Percentiles rank a stretch among this genome's conserved stretches.
phyloP scores from a whole-genome alignment of 805 yeast species.

The Wickerhamomyces xylosicus region DNA sequence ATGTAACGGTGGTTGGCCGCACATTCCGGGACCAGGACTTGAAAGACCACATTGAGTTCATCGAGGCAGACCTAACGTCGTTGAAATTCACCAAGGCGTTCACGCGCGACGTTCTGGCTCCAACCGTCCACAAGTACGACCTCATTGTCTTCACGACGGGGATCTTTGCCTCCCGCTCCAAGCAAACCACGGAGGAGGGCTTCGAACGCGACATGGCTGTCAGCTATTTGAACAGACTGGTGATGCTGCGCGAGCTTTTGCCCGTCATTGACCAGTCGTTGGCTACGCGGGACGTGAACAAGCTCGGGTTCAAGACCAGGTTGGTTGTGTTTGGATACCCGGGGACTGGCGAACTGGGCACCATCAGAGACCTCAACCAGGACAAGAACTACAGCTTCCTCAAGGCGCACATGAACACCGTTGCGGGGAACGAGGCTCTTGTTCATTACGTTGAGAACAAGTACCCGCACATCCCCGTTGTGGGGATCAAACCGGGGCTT shows the following conservation, averaged over 20 bases:
- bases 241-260: slow-evolving; percentile 20
- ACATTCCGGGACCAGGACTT: slow-evolving; percentile 22
- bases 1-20: slow-evolving; percentile 26
- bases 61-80: slow-evolving; percentile 26
- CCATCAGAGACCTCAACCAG: slow-evolving; percentile 24
- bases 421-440: slow-evolving; percentile 32
- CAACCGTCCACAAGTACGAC: no score
- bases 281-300: background rate
- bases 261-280: slow-evolving; percentile 12
- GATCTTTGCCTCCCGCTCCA: slow-evolving; percentile 23
- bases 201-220: slow-evolving; percentile 29
- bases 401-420: slow-evolving; percentile 28
- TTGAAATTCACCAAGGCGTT: no score
- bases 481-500: slow-evolving; percentile 31
- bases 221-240: slow-evolving; percentile 26
- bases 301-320: slow-evolving; percentile 16
- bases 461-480: slow-evolving; percentile 18
- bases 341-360: slow-evolving; percentile 24
- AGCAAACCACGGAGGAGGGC: slow-evolving; percentile 27
- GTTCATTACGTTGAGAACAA: slow-evolving; percentile 16
- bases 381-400: slow-evolving; percentile 20
- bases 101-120: no score
- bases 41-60: slow-evolving; percentile 18
- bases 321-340: slow-evolving; percentile 31
- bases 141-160: slow-evolving; percentile 29